These are phyloP conservation scores for Rhynchospora pubera DNA, from an alignment of 176 grass and related monocot species.

Conservation along the genomic window DNA sequence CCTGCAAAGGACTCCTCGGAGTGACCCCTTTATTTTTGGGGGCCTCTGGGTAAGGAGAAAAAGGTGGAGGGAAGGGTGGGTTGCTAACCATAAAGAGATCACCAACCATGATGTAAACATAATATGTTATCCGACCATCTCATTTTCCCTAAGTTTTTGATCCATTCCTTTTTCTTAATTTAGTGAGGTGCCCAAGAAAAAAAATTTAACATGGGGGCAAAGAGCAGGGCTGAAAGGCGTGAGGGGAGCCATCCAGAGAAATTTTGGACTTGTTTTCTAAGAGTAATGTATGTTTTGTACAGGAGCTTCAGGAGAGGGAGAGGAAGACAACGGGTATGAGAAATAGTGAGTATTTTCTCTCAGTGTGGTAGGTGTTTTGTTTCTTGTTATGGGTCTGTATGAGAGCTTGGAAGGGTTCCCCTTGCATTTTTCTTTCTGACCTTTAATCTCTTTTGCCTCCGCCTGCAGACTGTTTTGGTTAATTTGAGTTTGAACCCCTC, in stretches of 20 bases:
- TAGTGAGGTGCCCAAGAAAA: constrained; percentile 24
- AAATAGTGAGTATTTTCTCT: constrained; percentile 19
- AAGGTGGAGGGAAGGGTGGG: background rate
- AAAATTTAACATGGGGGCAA: constrained; percentile 39
- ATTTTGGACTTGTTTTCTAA: constrained; percentile 59
- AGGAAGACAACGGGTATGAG: constrained; percentile 6
- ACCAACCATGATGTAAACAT: constrained; percentile 12
- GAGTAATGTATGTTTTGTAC: constrained; percentile 67
- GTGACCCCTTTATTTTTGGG: constrained; percentile 27
- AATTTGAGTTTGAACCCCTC: constrained; percentile 35
- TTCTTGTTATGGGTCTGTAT: constrained; percentile 20
- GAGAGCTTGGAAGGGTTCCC: constrained; percentile 28
- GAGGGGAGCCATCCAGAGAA: constrained; percentile 48
- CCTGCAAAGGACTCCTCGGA: constrained; percentile 44
- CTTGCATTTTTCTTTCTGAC: constrained; percentile 52
- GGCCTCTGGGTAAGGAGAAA: background rate
- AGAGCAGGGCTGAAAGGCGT: constrained; percentile 43
- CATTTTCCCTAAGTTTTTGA: constrained; percentile 25
- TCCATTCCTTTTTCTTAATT: constrained; percentile 23
- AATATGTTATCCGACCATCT: constrained; percentile 1
- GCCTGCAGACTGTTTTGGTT: constrained; percentile 11
- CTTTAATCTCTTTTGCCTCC: constrained; percentile 32
- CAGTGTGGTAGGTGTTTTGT: constrained; percentile 18
- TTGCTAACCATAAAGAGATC: constrained; percentile 37
- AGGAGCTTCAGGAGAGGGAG: constrained; percentile 58